Conservation (phyloP, 306 rosid species). For the Styphnolobium japonicum region DNA sequence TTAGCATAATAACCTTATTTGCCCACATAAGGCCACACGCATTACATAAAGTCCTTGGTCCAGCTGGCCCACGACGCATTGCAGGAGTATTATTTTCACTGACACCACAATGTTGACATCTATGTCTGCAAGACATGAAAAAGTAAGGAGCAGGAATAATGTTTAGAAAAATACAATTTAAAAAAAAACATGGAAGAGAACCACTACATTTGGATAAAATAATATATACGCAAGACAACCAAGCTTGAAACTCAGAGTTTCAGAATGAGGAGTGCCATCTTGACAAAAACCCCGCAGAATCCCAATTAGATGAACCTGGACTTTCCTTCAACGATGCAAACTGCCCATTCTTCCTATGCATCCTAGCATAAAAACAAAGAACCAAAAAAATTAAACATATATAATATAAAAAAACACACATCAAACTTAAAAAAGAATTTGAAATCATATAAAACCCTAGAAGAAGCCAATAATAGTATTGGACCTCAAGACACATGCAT, state of each 20-base stretch:
- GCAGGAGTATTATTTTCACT: constrained; percentile 91
- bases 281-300: constrained; percentile 50
- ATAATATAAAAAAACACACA: background rate
- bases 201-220: background rate
- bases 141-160: background rate
- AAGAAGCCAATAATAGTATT: background rate
- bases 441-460: constrained; percentile 1
- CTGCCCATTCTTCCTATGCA: constrained; percentile 91
- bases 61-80: constrained; percentile 99
- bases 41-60: constrained; percentile 93
- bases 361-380: constrained; percentile 49
- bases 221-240: background rate
- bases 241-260: constrained; percentile 63
- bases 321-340: constrained; percentile 76
- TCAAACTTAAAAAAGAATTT: background rate
- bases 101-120: constrained; percentile 92
- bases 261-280: constrained; percentile 64
- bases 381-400: background rate
- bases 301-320: constrained; percentile 68
- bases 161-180: background rate
- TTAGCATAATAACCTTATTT: constrained; percentile 62
- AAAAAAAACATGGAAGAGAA: background rate
- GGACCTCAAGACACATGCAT: background rate
- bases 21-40: constrained; percentile 99
- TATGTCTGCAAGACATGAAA: constrained; percentile 54